A percentile compares a stretch with the other conserved stretches of the same genome.
Evolutionary conservation across 2,329 filamentous ascomycete genomes (phyloP).

Genomic region (Aspergillus awamori): DNA sequence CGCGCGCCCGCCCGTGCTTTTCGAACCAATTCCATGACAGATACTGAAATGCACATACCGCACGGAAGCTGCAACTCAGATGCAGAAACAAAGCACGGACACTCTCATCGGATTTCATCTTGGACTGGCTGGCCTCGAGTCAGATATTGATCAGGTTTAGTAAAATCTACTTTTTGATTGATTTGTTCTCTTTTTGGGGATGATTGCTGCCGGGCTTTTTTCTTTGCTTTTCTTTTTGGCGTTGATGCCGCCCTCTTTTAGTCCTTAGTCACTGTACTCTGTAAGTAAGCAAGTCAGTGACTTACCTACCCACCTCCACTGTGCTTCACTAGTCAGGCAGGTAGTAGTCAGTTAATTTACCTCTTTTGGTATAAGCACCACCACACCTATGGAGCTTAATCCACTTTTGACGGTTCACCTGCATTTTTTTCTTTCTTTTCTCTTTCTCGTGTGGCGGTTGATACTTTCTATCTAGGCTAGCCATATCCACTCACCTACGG

Average conservation of each 20-base stretch:
- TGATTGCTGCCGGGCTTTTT: neutral
- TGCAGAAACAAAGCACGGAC: slow-evolving; percentile 23
- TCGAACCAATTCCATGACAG: slow-evolving; percentile 20
- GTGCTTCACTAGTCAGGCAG: neutral
- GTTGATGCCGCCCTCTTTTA: neutral
- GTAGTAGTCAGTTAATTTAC: neutral
- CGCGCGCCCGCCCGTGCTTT: slow-evolving; percentile 7
- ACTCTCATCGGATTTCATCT: slow-evolving; percentile 19
- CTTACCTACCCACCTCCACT: neutral
- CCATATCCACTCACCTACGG: no score
- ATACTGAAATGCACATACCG: slow-evolving; percentile 15
- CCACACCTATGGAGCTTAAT: neutral
- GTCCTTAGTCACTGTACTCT: neutral
- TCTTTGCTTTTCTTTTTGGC: neutral
- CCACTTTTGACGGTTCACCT: slow-evolving; percentile 6
- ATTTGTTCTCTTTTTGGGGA: no score
- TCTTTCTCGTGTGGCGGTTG: neutral
- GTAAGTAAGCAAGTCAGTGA: neutral
- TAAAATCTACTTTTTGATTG: no score
- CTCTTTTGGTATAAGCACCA: slow-evolving; percentile 7
- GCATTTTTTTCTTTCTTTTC: neutral
- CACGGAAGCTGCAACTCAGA: slow-evolving; percentile 22
- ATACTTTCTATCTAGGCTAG: neutral
- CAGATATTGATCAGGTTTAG: neutral
- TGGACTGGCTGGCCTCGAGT: neutral